Evolutionary conservation across 1,284 basidiomycete species (phyloP).

Genomic region (Rhizopogon hawkerae): DNA sequence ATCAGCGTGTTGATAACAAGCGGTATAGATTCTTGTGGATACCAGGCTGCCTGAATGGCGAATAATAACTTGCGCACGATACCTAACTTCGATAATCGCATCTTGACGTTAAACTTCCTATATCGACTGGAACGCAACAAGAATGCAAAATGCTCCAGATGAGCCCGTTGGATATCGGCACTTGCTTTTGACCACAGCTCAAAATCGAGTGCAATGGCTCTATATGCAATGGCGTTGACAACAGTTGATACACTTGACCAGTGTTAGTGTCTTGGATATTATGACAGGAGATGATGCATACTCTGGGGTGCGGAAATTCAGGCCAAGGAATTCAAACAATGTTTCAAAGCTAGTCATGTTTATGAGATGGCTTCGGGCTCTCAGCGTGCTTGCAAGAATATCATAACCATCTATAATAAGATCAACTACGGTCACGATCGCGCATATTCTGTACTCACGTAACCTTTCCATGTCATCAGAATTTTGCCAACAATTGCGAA

Average conservation of each 20-base stretch:
- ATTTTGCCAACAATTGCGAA: slow-evolving; percentile 83
- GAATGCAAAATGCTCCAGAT: slow-evolving; percentile 74
- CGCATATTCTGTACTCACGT: slow-evolving; percentile 38
- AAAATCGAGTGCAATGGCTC: slow-evolving; percentile 80
- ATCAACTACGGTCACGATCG: slow-evolving; percentile 8
- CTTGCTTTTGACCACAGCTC: slow-evolving; percentile 78
- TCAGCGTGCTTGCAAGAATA: slow-evolving; percentile 68
- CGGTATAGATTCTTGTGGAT: slow-evolving; percentile 45
- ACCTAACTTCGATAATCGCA: slow-evolving; percentile 61
- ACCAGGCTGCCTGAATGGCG: slow-evolving; percentile 72
- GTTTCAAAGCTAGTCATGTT: slow-evolving; percentile 71
- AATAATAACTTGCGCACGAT: slow-evolving; percentile 75
- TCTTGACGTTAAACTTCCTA: slow-evolving; percentile 64
- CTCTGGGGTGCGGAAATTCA: slow-evolving; percentile 77
- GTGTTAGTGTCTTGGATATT: slow-evolving; percentile 6
- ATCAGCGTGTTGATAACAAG: slow-evolving; percentile 54
- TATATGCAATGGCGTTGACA: slow-evolving; percentile 76
- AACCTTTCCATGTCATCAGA: slow-evolving; percentile 87
- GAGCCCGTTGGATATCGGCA: slow-evolving; percentile 62
- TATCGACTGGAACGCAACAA: slow-evolving; percentile 68
- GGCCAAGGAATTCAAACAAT: slow-evolving; percentile 76
- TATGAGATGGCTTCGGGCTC: slow-evolving; percentile 67
- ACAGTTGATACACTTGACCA: slow-evolving; percentile 64
- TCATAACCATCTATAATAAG: slow-evolving; percentile 71
- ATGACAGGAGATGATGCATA: slow-evolving; percentile 29